These are phyloP conservation scores for Ilex paraguariensis DNA, from an alignment of 305 asterid genomes.

Conservation along the genomic window DNA sequence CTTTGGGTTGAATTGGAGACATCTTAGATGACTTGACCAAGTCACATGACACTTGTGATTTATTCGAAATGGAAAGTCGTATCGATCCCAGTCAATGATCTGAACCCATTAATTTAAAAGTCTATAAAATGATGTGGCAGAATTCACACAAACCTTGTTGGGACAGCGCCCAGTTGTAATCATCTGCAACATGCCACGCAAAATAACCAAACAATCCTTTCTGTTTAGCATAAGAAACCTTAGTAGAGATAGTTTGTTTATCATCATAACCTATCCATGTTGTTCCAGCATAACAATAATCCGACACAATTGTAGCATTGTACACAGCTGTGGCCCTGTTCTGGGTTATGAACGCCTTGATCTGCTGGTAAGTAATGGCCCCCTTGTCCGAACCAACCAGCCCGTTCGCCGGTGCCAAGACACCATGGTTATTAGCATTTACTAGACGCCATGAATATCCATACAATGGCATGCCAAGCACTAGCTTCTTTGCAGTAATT, in stretches of 20 bases:
- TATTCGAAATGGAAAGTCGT: no score
- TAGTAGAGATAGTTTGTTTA: constrained; percentile 20
- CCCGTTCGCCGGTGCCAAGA: constrained; percentile 41
- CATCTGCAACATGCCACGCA: constrained; percentile 45
- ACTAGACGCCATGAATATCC: constrained; percentile 44
- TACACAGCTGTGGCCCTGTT: constrained; percentile 18
- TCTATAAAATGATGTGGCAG: neutral
- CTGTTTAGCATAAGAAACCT: constrained; percentile 36
- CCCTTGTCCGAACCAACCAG: constrained; percentile 14
- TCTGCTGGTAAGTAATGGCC: constrained; percentile 24
- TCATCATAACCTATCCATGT: constrained; percentile 54
- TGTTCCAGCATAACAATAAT: constrained; percentile 39
- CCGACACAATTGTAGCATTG: constrained; percentile 25
- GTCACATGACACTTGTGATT: no score
- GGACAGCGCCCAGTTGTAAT: constrained; percentile 38
- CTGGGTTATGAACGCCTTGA: constrained; percentile 24
- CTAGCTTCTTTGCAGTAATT: constrained; percentile 28
- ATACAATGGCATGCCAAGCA: constrained; percentile 39
- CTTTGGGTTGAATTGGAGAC: neutral
- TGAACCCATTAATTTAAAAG: no score
- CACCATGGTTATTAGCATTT: constrained; percentile 23
- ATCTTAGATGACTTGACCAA: no score
- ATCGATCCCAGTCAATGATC: no score
- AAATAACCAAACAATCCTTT: constrained; percentile 41
- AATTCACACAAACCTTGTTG: constrained; percentile 24